phyloP scores from a whole-genome alignment of 306 rosid genomes.

The Geum urbanum region DNA sequence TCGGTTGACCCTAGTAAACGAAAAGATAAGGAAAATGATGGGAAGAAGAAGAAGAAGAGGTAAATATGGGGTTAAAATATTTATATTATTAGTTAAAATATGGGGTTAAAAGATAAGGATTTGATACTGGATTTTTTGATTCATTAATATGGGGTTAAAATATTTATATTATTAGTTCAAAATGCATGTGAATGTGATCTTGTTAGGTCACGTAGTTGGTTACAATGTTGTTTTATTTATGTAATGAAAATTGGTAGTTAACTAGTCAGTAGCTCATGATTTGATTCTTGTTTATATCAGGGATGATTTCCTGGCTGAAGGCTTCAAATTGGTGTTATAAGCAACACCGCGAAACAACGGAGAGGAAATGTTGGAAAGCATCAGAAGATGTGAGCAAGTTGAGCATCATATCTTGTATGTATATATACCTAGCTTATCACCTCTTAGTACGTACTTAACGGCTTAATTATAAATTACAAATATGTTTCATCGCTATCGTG shows the following conservation, averaged over 20 bases:
- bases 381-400: neutral
- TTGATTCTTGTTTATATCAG: conserved; percentile 13
- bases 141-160: neutral
- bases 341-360: neutral
- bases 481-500: too few species aligned
- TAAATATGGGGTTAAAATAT: too few species aligned
- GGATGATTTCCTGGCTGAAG: conserved; percentile 44
- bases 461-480: too few species aligned
- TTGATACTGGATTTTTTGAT: neutral
- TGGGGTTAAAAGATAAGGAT: too few species aligned
- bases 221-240: neutral
- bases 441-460: too few species aligned
- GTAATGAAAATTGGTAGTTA: neutral
- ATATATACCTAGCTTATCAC: too few species aligned
- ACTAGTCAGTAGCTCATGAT: neutral
- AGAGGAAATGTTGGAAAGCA: neutral
- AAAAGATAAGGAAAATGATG: conserved; percentile 14
- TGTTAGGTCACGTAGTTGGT: neutral
- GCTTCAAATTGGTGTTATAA: conserved; percentile 41
- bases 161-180: neutral
- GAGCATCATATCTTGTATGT: too few species aligned
- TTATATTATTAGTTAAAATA: too few species aligned
- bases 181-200: neutral
- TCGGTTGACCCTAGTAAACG: conserved; percentile 31
- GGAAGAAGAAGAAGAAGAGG: conserved; percentile 41